Evolutionary conservation across 805 yeast species (phyloP), one percentile per base, ranked within the genome.

Genomic region (Candida jianshihensis): DNA sequence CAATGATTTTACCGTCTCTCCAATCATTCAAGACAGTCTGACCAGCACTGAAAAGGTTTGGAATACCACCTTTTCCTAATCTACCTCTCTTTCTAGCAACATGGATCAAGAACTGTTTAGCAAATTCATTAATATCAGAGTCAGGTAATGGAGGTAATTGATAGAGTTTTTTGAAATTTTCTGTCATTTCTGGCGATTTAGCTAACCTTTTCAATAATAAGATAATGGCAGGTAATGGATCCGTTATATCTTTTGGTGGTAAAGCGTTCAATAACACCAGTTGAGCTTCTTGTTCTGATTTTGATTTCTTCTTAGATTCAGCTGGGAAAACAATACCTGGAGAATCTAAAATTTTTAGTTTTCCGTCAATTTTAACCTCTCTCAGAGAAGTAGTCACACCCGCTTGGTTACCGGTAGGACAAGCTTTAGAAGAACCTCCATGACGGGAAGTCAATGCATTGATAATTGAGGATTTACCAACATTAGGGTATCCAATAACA

Each of bases 361-460:
- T 88, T 55, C 79, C 82, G 60, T 90, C 98, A 42, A 90, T 73
- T 64, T 90, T 92, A 40, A 90, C 88, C 59, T 88, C 94, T 63
- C 97, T 77, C 58, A 92, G 66, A 4, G 90, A 68, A 1, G 96
- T 89, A 21, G 98, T 90, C 32, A 92, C 92, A 57, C 98, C 98
- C 3, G 98, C 97, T 64, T 84, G 92, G 56, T 94, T 94, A 34
- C 98, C 98, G 22, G 84, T 94, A 13, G 98, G 97, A 57, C 97
- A 92, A 11, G 89, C 90, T 49, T 73, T 76, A 30, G 76, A 67
- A 38, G 71, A 63, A 40, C 80, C 79, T 39, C 84, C 80, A 57
- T 85, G 94, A 61, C 92, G 79, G 36, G 85, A 72, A 4, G 87
- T 78, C 47, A 90, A 68, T 2, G 97, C 82, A 60, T 90, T 90